Evolutionary conservation across 169 alveolate genomes (phyloP), one percentile per base, ranked within the genome.

Genomic region (Eimeria zaria): DNA sequence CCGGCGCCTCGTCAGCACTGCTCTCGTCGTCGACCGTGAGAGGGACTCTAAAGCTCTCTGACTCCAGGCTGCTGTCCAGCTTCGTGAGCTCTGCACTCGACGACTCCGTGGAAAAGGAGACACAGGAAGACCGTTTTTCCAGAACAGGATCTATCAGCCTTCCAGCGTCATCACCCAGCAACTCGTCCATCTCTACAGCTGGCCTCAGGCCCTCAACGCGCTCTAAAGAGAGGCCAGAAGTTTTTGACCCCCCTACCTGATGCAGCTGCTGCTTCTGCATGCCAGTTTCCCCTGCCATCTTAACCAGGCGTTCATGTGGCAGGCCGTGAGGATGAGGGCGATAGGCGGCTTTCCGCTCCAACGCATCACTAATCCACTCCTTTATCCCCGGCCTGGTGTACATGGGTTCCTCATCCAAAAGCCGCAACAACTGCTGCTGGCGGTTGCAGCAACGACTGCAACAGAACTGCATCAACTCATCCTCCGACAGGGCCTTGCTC

Each of bases 391-490:
- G 93, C 64, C 93, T 12, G 64, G 93, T 39, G 83, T 87, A 87
- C 93, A 87, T 87, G 24, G 93, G 93, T 81, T 85, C 93, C 71
- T 85, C 93, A 64, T 85, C 93, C 93, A 85, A 30, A 46, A 85
- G 93, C 20, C 93, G 93, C 81, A 85, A 53, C 62, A 85, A 62
- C 93, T 85, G 93, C 81, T 85, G 93, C 64, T 85, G 93, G 55
- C 93, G 93, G 80, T 62, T 85, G 60, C 93, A 85, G 80, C 93
- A 85, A 14, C 93, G 93, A 71, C 93, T 85, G 93, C 93, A 85
- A 44, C 93, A 85, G 46, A 85, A 85, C 60, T 85, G 93, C 76
- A 60, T 76, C 39, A 85, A 64, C 81, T 85, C 93, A 36, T 85
- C 93, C 62, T 85, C 93, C 53, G 93, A 85, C 1, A 85, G 60